These are phyloP conservation scores for Truncatella angustata DNA, from an alignment of 2,329 filamentous ascomycete species.

Conservation along the genomic window DNA sequence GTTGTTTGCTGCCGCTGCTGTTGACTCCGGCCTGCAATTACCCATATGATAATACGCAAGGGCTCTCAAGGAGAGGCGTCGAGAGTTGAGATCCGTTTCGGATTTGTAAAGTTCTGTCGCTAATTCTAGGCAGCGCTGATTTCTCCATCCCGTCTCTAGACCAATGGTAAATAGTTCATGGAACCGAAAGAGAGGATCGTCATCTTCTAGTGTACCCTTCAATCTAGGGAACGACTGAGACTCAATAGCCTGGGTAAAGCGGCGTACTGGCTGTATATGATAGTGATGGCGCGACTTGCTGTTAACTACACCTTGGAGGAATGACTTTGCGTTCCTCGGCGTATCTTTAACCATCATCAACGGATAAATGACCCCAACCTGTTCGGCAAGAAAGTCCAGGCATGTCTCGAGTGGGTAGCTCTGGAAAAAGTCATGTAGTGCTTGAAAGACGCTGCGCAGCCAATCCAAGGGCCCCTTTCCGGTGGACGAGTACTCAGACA, in stretches of 20 bases:
- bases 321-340: neutral
- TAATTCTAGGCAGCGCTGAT: neutral
- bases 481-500: neutral
- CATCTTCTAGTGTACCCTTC: neutral
- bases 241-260: neutral
- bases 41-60: slow-evolving; percentile 8
- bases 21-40: neutral
- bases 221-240: neutral
- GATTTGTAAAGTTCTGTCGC: slow-evolving; percentile 1
- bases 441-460: neutral
- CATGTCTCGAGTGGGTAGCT: slow-evolving; percentile 3
- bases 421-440: slow-evolving; percentile 5
- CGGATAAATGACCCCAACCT: neutral
- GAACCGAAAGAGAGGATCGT: slow-evolving; percentile 3
- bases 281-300: slow-evolving; percentile 5
- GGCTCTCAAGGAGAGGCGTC: slow-evolving; percentile 3
- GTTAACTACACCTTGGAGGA: slow-evolving; percentile 5
- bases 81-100: neutral
- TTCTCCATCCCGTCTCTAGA: neutral
- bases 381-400: neutral
- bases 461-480: neutral
- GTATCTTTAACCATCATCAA: slow-evolving; percentile 3
- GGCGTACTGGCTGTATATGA: neutral
- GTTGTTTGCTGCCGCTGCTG: neutral
- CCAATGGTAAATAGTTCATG: slow-evolving; percentile 4